Evolutionary conservation across 768 basidiomycete genomes (phyloP).

Genomic region (Boletus rubescentipes): DNA sequence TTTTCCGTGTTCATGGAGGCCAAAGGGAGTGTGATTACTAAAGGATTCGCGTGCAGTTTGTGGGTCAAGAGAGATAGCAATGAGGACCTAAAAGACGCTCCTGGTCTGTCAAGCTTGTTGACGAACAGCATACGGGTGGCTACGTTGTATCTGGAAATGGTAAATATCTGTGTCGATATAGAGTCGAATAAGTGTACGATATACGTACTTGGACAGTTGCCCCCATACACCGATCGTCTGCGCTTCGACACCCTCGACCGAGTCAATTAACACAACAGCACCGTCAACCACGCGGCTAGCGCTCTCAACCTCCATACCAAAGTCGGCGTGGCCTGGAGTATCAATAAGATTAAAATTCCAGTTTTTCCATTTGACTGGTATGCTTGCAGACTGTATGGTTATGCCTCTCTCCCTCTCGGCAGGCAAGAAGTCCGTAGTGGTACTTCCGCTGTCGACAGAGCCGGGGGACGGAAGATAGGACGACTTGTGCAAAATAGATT

Average conservation of each 20-base stretch:
- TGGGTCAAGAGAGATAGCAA: slow-evolving; percentile 71
- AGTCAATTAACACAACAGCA: slow-evolving; percentile 84
- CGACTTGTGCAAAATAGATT: slow-evolving; percentile 79
- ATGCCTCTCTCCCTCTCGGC: slow-evolving; percentile 90
- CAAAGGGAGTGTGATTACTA: slow-evolving; percentile 69
- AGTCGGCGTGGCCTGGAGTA: slow-evolving; percentile 91
- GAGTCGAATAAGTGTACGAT: slow-evolving; percentile 12
- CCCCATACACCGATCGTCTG: slow-evolving; percentile 90
- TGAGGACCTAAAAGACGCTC: slow-evolving; percentile 75
- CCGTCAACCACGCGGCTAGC: slow-evolving; percentile 90
- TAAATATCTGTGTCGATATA: slow-evolving; percentile 2
- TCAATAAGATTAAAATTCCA: slow-evolving; percentile 89
- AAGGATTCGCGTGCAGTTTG: slow-evolving; percentile 72
- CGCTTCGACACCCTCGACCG: slow-evolving; percentile 88
- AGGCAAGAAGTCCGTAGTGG: slow-evolving; percentile 86
- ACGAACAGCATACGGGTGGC: slow-evolving; percentile 75
- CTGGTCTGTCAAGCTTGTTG: slow-evolving; percentile 87
- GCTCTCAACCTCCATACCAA: slow-evolving; percentile 96
- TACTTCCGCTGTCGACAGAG: slow-evolving; percentile 87
- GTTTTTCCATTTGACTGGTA: slow-evolving; percentile 81
- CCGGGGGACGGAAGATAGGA: slow-evolving; percentile 72
- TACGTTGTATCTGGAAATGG: slow-evolving; percentile 65
- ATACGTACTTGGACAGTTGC: slow-evolving; percentile 75
- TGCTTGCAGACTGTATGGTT: slow-evolving; percentile 90
- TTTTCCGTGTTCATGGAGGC: slow-evolving; percentile 69